Conservation (phyloP, 768 basidiomycete species). For the Termitomyces sp. region DNA sequence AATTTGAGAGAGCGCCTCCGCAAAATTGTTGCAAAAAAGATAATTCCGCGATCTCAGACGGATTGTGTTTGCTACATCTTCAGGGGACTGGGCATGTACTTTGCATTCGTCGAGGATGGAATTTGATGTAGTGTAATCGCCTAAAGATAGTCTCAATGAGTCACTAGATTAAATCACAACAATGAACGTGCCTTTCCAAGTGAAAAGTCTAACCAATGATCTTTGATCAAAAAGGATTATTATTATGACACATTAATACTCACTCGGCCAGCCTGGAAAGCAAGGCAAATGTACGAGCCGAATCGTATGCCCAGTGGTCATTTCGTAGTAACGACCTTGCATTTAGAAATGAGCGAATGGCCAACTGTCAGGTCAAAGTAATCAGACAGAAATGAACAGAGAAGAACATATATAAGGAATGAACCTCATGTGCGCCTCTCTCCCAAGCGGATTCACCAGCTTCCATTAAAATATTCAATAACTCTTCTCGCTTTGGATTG, state of each 20-base stretch:
- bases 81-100: conserved; percentile 41
- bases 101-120: conserved; percentile 53
- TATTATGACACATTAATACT: conserved; percentile 21
- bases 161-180: neutral
- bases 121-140: conserved; percentile 53
- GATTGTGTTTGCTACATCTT: conserved; percentile 54
- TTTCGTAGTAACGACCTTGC: conserved; percentile 52
- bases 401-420: neutral
- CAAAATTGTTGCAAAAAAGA: conserved; percentile 56
- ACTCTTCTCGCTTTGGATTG: conserved; percentile 57
- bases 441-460: conserved; percentile 71
- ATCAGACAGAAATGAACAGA: neutral
- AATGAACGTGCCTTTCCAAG: conserved; percentile 57
- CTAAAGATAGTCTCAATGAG: conserved; percentile 26
- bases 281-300: conserved; percentile 47
- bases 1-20: conserved; percentile 55
- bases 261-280: conserved; percentile 61
- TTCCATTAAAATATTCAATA: conserved; percentile 58
- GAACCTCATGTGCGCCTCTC: conserved; percentile 73
- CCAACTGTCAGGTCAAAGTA: conserved; percentile 37
- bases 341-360: conserved; percentile 58
- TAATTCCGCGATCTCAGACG: conserved; percentile 62
- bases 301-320: conserved; percentile 51
- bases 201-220: conserved; percentile 42
- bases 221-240: neutral